Evolutionary conservation across 1,139 yeast species (phyloP).

Genomic region (Zhuliangozyma parablackwelliae): DNA sequence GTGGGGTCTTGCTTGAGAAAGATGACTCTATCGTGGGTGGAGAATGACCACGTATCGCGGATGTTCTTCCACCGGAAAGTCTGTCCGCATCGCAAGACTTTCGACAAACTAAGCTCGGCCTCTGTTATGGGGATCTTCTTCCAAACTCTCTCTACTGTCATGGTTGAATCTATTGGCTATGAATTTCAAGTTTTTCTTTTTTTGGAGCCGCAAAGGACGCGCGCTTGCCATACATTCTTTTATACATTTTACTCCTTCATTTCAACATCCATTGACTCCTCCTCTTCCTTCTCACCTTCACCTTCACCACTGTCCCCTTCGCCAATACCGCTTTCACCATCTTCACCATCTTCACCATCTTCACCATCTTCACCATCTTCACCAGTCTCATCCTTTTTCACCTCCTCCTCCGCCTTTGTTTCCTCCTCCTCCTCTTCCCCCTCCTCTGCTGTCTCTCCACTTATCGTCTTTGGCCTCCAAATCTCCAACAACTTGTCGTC

Average conservation of each 20-base stretch:
- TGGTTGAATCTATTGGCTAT: constrained; percentile 3
- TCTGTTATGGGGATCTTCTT: constrained; percentile 18
- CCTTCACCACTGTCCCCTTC: neutral
- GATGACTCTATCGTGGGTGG: constrained; percentile 45
- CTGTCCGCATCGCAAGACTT: constrained; percentile 86
- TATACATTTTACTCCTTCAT: neutral
- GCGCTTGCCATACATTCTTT: too few relatives aligned
- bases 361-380: neutral
- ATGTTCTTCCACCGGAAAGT: constrained; percentile 69
- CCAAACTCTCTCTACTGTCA: constrained; percentile 28
- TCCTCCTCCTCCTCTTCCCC: constrained; percentile 26
- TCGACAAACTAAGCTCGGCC: constrained; percentile 57
- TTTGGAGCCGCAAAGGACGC: too few relatives aligned
- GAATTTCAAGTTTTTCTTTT: neutral
- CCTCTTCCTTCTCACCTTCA: neutral
- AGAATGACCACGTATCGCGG: constrained; percentile 58
- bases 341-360: neutral
- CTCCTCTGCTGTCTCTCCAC: constrained; percentile 41
- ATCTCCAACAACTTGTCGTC: constrained; percentile 52
- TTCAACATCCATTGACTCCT: constrained; percentile 1
- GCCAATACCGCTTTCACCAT: neutral
- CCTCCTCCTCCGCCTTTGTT: constrained; percentile 20
- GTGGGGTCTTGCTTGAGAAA: constrained; percentile 47
- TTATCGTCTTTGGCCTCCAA: constrained; percentile 47
- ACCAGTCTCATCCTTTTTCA: constrained; percentile 12